Percentiles rank a stretch among this genome's conserved stretches.
These are phyloP conservation scores for Nigrospora sphaerica DNA, from an alignment of 2,329 filamentous ascomycete species.

Conservation along the genomic window DNA sequence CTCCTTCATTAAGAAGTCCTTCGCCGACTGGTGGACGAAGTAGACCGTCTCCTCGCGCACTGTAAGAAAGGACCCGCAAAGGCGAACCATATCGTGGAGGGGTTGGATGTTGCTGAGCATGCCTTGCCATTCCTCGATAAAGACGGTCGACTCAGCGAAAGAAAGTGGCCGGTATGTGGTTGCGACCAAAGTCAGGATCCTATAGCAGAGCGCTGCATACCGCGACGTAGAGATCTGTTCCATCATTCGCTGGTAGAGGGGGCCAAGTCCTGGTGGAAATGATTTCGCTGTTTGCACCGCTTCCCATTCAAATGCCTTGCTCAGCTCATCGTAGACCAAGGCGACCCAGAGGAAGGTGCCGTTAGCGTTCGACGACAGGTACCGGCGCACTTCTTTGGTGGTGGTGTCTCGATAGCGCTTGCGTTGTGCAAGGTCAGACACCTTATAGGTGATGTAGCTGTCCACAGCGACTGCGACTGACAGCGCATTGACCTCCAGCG, in stretches of 20 bases:
- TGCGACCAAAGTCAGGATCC: too few relatives aligned
- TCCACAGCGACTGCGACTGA: conserved; percentile 26
- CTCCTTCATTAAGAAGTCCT: conserved; percentile 26
- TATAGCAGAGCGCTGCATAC: conserved; percentile 15
- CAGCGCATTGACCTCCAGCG: conserved; percentile 28
- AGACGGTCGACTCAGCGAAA: conserved; percentile 22
- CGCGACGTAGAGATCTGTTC: conserved; percentile 18
- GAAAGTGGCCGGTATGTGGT: too few relatives aligned
- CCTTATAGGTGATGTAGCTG: conserved; percentile 27
- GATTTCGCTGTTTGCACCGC: too few relatives aligned
- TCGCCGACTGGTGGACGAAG: conserved; percentile 35
- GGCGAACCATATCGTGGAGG: conserved; percentile 15
- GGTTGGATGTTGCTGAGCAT: conserved; percentile 5
- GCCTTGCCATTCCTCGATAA: background rate
- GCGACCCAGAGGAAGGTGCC: too few relatives aligned
- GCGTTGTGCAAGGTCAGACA: conserved; percentile 5
- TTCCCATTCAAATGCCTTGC: too few relatives aligned
- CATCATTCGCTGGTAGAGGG: conserved; percentile 31
- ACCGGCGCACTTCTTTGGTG: background rate
- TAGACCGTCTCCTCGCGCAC: conserved; percentile 19
- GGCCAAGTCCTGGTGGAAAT: conserved; percentile 26
- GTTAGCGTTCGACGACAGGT: too few relatives aligned
- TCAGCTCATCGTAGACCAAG: too few relatives aligned
- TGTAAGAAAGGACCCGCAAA: conserved; percentile 32
- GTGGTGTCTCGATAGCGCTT: background rate